Base-by-base conservation (phyloP, 345 rosid species). In the Arabis alpina region DNA sequence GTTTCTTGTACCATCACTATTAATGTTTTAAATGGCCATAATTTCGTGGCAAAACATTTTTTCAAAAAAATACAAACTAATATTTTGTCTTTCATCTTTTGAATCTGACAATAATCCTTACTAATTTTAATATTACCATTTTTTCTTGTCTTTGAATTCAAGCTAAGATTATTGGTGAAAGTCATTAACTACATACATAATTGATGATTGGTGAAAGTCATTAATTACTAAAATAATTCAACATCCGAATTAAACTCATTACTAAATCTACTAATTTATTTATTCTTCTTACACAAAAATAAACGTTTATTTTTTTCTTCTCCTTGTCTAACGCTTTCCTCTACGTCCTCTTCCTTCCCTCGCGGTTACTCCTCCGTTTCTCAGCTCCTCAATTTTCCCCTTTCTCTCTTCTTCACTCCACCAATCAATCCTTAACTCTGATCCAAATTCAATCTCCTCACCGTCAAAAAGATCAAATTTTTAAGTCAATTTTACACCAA, bases 311-410 rank as follows among this genome's bases (percentile, higher is more conserved):
- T 19, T 70, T 7, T 0, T 66, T 32, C 3, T n/a, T 9, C 55
- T 19, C 64, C 68, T 55, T 48, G 64, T 62, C 75, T 63, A 69
- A 63, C 79, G 79, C 70, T 61, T 45, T 39, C 48, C 60, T 48
- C 65, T 19, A 23, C 69, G 48, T 45, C 24, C 36, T 53, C 67
- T 40, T 34, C 73, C 73, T 60, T 74, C 53, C 70, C 74, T 62
- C 74, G 74, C 79, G 74, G 65, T 75, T 61, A 68, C 74, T 75
- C 79, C 30, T 54, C 74, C 75, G 39, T 48, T 16, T 34, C 16
- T 15, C 55, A 27, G 48, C 47, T 32, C 61, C 28, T 67, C 70
- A 28, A 43, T 16, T 28, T 43, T 16, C 32, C 40, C 69, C 61
- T 32, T 69, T 63, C 62, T 61, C 41, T 62, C 75, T 75, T 55